phyloP scores from a whole-genome alignment of 495 filamentous ascomycete species.

The Sordaria brevicollis region DNA sequence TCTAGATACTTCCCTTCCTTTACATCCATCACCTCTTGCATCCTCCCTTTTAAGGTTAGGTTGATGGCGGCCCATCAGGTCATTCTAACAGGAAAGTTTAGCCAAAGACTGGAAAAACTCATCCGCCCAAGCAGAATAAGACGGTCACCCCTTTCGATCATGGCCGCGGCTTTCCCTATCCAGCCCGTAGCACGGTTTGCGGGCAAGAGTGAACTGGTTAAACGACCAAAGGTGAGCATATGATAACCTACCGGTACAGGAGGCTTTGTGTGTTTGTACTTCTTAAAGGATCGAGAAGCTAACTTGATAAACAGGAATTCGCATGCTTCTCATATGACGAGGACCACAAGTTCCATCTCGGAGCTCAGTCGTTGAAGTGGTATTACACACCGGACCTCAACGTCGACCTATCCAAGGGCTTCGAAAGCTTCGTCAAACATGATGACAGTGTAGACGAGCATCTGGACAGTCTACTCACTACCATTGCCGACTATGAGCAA shows the following conservation, averaged over 20 bases:
- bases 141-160: constrained; percentile 12
- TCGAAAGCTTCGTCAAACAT: constrained; percentile 71
- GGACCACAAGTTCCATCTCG: constrained; percentile 62
- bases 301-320: constrained; percentile 52
- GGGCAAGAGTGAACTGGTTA: constrained; percentile 51
- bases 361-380: constrained; percentile 69
- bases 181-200: constrained; percentile 51
- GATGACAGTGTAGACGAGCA: constrained; percentile 80
- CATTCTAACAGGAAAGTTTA: neutral
- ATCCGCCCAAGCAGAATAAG: neutral
- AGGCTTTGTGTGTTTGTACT: neutral
- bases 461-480: constrained; percentile 70
- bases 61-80: neutral
- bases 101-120: too few relatives aligned
- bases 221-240: constrained; percentile 50
- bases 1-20: neutral
- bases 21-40: neutral
- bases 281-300: neutral
- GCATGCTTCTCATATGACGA: constrained; percentile 85
- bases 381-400: constrained; percentile 74
- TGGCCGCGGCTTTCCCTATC: constrained; percentile 44
- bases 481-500: constrained; percentile 62
- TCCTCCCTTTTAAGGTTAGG: too few relatives aligned
- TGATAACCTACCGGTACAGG: neutral
- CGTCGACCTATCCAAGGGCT: constrained; percentile 65